Evolutionary conservation across 2,329 filamentous ascomycete genomes (phyloP).

Genomic region (Neophaeococcomyces mojaviensis): DNA sequence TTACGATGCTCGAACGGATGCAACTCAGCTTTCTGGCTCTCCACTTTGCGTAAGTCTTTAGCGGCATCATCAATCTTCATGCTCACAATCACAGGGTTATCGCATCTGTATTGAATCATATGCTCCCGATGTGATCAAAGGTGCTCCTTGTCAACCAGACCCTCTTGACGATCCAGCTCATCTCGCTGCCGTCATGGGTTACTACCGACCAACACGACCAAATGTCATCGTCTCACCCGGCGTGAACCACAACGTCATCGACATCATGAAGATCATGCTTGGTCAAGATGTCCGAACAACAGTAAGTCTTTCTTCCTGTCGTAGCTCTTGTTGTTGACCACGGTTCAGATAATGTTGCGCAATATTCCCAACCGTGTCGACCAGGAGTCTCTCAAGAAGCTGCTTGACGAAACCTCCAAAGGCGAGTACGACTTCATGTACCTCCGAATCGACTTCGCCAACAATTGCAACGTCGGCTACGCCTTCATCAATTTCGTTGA

Average conservation of each 20-base stretch:
- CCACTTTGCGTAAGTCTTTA: background rate
- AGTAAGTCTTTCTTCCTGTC: slow-evolving; percentile 39
- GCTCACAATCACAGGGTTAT: slow-evolving; percentile 5
- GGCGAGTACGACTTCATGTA: slow-evolving; percentile 95
- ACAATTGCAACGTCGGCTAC: slow-evolving; percentile 88
- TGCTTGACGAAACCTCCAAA: slow-evolving; percentile 69
- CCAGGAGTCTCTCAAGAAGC: slow-evolving; percentile 63
- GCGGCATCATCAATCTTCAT: background rate
- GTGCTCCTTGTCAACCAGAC: background rate
- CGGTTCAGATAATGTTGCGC: slow-evolving; percentile 72
- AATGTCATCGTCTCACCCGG: slow-evolving; percentile 14
- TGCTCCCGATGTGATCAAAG: slow-evolving; percentile 2
- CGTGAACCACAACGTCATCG: slow-evolving; percentile 38
- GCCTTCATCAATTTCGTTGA: slow-evolving; percentile 93
- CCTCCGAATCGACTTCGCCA: slow-evolving; percentile 78
- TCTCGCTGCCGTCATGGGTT: background rate
- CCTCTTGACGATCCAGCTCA: background rate
- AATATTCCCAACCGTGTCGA: slow-evolving; percentile 91
- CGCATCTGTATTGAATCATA: background rate
- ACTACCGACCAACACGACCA: slow-evolving; percentile 13
- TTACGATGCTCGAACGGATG: slow-evolving; percentile 4
- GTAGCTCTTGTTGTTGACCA: slow-evolving; percentile 10
- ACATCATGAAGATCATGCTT: slow-evolving; percentile 38
- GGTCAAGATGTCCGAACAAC: slow-evolving; percentile 70
- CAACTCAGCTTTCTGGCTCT: background rate